Percentiles rank a stretch among this genome's conserved stretches.
Evolutionary conservation across 345 rosid species (phyloP).

Genomic region (Eucalyptus rudis): DNA sequence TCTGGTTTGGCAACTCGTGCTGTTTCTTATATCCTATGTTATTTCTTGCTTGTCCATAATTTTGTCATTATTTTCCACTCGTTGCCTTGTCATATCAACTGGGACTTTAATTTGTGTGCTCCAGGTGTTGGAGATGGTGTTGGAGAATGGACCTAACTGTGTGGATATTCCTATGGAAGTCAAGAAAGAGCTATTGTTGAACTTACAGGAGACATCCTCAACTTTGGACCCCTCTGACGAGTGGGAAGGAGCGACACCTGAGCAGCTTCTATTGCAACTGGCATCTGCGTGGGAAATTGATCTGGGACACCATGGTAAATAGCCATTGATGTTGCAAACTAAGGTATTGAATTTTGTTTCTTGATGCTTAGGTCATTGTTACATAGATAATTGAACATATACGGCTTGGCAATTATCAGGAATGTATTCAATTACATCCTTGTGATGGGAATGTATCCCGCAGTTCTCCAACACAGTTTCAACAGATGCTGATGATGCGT

Average conservation of each 20-base stretch:
- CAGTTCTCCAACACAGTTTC: neutral
- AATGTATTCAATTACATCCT: neutral
- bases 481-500: neutral
- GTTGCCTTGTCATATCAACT: neutral
- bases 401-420: neutral
- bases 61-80: neutral
- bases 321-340: neutral
- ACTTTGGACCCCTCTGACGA: conserved; percentile 76
- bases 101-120: neutral
- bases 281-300: conserved; percentile 90
- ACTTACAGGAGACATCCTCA: conserved; percentile 64
- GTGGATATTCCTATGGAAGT: conserved; percentile 63
- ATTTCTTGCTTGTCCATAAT: neutral
- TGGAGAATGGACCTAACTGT: conserved; percentile 70
- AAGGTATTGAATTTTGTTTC: neutral
- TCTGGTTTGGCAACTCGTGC: neutral
- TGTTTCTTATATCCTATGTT: neutral
- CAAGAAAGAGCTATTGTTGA: conserved; percentile 75
- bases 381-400: neutral
- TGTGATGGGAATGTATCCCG: neutral
- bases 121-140: conserved; percentile 65
- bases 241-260: conserved; percentile 84
- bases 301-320: conserved; percentile 60
- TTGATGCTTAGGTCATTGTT: neutral
- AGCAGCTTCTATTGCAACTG: conserved; percentile 74